phyloP scores from a whole-genome alignment of 2,329 filamentous ascomycete species.

The Microdochium bolleyi region DNA sequence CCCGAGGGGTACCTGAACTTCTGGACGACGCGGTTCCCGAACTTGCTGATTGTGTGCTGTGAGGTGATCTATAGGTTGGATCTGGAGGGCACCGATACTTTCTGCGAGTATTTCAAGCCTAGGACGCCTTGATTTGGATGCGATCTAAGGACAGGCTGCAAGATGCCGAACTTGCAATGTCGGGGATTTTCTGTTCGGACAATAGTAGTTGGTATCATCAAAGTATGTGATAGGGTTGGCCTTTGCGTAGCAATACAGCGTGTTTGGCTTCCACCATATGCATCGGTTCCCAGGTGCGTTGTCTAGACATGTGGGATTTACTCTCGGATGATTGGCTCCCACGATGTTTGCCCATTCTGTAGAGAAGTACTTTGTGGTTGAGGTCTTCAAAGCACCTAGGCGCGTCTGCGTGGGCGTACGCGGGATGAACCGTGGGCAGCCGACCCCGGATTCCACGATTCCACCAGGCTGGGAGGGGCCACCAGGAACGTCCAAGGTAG shows the following conservation, averaged over 20 bases:
- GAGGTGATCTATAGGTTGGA: conserved; percentile 60
- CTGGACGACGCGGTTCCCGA: conserved; percentile 75
- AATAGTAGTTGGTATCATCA: too few relatives aligned
- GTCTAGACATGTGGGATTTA: not conserved
- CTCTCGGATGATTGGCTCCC: not conserved
- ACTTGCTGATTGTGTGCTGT: conserved; percentile 71
- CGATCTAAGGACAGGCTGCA: too few relatives aligned
- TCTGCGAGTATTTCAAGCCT: conserved; percentile 57
- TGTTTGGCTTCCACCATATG: not conserved
- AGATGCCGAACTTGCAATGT: too few relatives aligned
- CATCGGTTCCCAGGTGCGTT: not conserved
- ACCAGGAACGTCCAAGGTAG: not conserved
- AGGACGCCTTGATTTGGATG: conserved; percentile 16
- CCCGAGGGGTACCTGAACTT: conserved; percentile 78
- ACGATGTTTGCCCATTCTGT: too few relatives aligned
- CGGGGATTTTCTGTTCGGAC: too few relatives aligned
- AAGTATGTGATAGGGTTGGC: too few relatives aligned
- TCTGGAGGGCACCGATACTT: conserved; percentile 57
- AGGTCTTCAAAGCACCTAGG: too few relatives aligned
- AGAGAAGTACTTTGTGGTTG: too few relatives aligned
- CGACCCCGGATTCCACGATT: too few relatives aligned
- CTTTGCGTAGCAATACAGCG: not conserved
- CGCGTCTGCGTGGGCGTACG: not conserved
- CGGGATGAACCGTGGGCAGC: not conserved
- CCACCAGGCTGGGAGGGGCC: not conserved